These are phyloP conservation scores for Senna siamea DNA, from an alignment of 306 rosid species.

Conservation along the genomic window DNA sequence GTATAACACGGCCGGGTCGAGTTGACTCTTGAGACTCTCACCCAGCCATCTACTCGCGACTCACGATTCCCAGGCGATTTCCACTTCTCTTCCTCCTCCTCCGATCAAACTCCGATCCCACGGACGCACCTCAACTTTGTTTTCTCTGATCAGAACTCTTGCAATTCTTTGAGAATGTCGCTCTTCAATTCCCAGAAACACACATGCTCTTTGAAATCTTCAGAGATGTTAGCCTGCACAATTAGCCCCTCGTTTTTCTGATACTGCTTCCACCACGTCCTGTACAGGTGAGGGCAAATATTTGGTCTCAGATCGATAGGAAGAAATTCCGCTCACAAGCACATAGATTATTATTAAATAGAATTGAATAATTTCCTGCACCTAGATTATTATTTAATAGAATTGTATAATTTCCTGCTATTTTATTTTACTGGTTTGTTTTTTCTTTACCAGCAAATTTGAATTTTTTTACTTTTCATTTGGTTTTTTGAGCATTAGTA, in stretches of 20 bases:
- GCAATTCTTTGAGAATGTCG: not conserved
- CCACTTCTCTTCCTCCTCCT: conserved; percentile 22
- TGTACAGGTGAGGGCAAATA: conserved; percentile 2
- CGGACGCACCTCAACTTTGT: not conserved
- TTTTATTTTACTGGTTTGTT: not conserved
- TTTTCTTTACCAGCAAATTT: not conserved
- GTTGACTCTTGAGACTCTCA: conserved; percentile 54
- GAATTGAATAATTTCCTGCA: not conserved
- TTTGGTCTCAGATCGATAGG: not conserved
- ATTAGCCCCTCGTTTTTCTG: not conserved
- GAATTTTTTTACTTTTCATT: not conserved
- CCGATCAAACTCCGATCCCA: conserved; percentile 35
- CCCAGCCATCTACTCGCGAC: conserved; percentile 66
- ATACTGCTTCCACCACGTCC: not conserved
- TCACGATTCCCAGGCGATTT: conserved; percentile 62
- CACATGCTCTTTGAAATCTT: not conserved
- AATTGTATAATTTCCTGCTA: not conserved
- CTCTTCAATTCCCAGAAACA: conserved; percentile 4
- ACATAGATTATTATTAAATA: not conserved
- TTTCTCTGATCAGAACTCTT: not conserved
- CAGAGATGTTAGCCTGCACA: not conserved
- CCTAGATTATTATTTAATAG: not conserved
- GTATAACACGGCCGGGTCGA: conserved; percentile 73
- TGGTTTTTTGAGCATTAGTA: not conserved
- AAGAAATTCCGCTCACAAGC: not conserved